Evolutionary conservation across 345 rosid genomes (phyloP).

Genomic region (Citrus australasica): DNA sequence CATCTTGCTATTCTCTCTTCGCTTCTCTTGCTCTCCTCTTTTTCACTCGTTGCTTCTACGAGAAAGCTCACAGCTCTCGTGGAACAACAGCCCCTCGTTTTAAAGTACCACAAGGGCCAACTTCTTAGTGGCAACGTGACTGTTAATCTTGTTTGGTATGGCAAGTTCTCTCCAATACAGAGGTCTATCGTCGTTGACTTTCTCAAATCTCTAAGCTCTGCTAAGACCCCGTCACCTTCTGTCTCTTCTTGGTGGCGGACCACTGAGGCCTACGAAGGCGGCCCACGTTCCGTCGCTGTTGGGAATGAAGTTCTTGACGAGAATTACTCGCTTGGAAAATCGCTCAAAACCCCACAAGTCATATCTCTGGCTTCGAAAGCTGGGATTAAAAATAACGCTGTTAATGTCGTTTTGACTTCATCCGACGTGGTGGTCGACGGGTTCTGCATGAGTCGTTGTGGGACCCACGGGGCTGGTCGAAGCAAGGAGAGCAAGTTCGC

Average conservation of each 20-base stretch:
- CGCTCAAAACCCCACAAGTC: slow-evolving; percentile 48
- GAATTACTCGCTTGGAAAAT: slow-evolving; percentile 63
- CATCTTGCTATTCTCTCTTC: neutral
- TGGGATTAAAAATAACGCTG: slow-evolving; percentile 35
- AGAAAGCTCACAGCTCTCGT: neutral
- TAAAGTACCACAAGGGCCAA: slow-evolving; percentile 61
- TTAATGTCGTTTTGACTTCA: slow-evolving; percentile 59
- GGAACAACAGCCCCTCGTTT: neutral
- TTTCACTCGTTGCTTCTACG: neutral
- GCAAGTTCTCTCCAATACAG: slow-evolving; percentile 39
- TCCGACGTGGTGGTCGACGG: slow-evolving; percentile 52
- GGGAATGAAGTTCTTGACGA: slow-evolving; percentile 56
- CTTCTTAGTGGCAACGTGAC: slow-evolving; percentile 67
- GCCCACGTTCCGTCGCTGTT: slow-evolving; percentile 32
- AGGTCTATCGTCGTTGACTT: slow-evolving; percentile 58
- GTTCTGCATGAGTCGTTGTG: slow-evolving; percentile 55
- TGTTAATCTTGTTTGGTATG: slow-evolving; percentile 76
- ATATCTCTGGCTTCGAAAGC: slow-evolving; percentile 55
- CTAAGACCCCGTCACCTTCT: slow-evolving; percentile 48
- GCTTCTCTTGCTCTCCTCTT: neutral
- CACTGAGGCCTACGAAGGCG: slow-evolving; percentile 54
- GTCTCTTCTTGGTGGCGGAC: slow-evolving; percentile 79
- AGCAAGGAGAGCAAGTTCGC: slow-evolving; percentile 38
- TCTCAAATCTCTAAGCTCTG: slow-evolving; percentile 61
- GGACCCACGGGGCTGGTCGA: slow-evolving; percentile 53